A percentile compares a stretch with the other conserved stretches of the same genome.
Conservation (phyloP, 148 eudicot genomes). For the Rheum nobile region DNA sequence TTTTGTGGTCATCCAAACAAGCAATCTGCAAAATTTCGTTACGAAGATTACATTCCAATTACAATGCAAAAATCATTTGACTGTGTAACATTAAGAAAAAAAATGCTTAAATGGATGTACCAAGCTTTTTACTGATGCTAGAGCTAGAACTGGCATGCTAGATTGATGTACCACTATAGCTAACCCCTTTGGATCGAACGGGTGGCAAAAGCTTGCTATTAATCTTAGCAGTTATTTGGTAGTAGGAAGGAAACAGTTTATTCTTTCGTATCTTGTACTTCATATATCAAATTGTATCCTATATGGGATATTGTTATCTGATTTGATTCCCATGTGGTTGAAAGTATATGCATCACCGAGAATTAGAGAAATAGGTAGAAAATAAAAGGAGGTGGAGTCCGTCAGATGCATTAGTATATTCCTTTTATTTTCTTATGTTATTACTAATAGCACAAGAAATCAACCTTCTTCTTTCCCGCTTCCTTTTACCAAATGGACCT, state of each 20-base stretch:
- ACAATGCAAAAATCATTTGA: not conserved
- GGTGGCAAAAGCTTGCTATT: not conserved
- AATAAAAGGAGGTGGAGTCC: not conserved
- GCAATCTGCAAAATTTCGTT: not conserved
- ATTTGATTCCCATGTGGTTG: not conserved
- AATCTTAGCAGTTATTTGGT: not conserved
- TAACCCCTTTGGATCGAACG: not conserved
- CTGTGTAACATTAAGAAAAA: not conserved
- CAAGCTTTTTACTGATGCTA: not conserved
- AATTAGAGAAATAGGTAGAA: not conserved
- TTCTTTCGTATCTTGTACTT: not conserved
- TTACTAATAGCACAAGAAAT: not conserved
- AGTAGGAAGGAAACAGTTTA: not conserved
- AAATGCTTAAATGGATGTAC: not conserved
- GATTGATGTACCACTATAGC: not conserved
- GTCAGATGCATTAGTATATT: not conserved
- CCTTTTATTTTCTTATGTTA: no score
- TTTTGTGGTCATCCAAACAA: not conserved
- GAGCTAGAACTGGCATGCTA: not conserved
- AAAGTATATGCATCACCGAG: not conserved
- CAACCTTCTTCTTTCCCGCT: not conserved
- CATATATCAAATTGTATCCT: not conserved
- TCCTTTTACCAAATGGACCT: not conserved
- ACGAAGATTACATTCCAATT: not conserved
- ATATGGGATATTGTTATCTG: not conserved